A percentile compares a stretch with the other conserved stretches of the same genome.
Evolutionary conservation across 192 early-diverging fungal genomes (phyloP).

Genomic region (Haplosporangium gracile): DNA sequence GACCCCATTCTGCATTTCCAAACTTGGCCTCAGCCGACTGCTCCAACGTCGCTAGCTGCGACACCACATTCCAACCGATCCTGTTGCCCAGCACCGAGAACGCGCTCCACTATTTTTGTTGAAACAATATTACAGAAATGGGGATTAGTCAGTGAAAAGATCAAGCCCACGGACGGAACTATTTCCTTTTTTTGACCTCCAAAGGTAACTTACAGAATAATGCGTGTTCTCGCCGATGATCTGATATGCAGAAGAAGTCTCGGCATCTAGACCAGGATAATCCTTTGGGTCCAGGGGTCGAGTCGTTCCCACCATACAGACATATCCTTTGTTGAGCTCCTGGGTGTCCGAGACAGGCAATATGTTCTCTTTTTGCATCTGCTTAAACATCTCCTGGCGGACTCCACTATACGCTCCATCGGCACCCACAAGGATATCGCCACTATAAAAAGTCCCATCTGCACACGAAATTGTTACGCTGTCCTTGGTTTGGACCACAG

Average conservation of each 20-base stretch:
- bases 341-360: neutral
- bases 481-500: neutral
- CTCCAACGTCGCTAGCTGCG: neutral
- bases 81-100: neutral
- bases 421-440: neutral
- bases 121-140: too few species aligned
- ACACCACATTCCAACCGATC: constrained; percentile 1
- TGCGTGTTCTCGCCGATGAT: neutral
- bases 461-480: neutral
- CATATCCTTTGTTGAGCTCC: neutral
- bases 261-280: neutral
- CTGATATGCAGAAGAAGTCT: neutral
- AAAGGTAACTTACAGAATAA: neutral
- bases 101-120: neutral
- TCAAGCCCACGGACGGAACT: neutral
- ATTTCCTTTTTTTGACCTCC: too few species aligned
- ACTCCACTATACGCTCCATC: neutral
- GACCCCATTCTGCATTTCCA: neutral
- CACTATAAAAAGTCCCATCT: neutral
- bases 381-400: neutral
- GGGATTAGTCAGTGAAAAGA: too few species aligned
- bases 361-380: neutral
- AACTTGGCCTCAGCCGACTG: neutral
- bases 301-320: neutral
- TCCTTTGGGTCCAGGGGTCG: neutral